Conservation (phyloP, 768 basidiomycete species). For the Calocybe indica region DNA sequence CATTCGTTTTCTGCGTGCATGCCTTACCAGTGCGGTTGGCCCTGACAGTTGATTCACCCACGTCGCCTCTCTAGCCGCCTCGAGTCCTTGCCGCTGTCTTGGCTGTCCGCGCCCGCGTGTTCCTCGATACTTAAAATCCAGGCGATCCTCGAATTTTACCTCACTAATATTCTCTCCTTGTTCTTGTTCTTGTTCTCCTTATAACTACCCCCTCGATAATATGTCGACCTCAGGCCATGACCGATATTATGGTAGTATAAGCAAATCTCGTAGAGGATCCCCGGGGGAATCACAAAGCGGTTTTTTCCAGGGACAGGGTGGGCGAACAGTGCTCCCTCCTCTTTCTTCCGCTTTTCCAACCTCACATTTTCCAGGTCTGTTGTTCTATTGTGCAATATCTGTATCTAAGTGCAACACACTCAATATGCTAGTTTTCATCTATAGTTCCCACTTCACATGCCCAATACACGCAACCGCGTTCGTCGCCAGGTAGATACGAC, state of each 20-base stretch:
- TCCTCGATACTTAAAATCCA: slow-evolving; percentile 38
- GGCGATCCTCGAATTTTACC: slow-evolving; percentile 40
- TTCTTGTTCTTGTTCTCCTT: slow-evolving; percentile 41
- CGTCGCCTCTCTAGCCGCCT: slow-evolving; percentile 28
- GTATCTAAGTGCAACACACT: slow-evolving; percentile 47
- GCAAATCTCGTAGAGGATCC: slow-evolving; percentile 63
- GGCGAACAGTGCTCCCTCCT: slow-evolving; percentile 85
- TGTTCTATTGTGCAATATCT: slow-evolving; percentile 32
- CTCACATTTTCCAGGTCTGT: slow-evolving; percentile 90
- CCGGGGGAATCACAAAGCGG: slow-evolving; percentile 59
- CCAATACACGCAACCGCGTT: slow-evolving; percentile 60
- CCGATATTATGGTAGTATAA: slow-evolving; percentile 61
- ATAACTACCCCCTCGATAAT: slow-evolving; percentile 55
- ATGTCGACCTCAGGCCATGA: slow-evolving; percentile 72
- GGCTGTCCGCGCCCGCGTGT: slow-evolving; percentile 18
- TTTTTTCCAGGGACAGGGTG: slow-evolving; percentile 83
- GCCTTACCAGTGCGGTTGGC: slow-evolving; percentile 36
- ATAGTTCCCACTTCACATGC: slow-evolving; percentile 57
- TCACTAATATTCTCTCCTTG: slow-evolving; percentile 51
- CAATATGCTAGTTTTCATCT: slow-evolving; percentile 48
- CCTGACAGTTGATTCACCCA: slow-evolving; percentile 33
- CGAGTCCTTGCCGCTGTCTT: slow-evolving; percentile 13
- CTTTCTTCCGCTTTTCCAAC: slow-evolving; percentile 80
- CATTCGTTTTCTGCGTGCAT: slow-evolving; percentile 32
- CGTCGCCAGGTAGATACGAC: slow-evolving; percentile 56